These are phyloP conservation scores for Geotrichum phurueaensis DNA, from an alignment of 1,139 yeast genomes.

Conservation along the genomic window DNA sequence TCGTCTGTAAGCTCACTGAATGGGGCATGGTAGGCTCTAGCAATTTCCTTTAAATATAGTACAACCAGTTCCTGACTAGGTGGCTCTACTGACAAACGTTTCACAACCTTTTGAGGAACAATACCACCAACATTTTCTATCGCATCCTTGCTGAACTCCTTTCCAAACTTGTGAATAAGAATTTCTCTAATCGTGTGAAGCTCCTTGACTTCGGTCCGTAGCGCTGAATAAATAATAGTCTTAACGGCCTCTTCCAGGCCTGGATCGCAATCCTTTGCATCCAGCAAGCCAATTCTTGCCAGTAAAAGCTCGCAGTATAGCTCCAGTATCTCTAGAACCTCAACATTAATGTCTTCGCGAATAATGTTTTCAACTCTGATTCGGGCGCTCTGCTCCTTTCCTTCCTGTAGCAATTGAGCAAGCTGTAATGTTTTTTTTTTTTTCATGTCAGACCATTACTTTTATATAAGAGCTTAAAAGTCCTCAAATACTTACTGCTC, in stretches of 20 bases:
- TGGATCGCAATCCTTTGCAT: slow-evolving; percentile 48
- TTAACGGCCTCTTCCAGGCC: slow-evolving; percentile 70
- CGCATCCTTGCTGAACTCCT: slow-evolving; percentile 56
- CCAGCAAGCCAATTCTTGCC: slow-evolving; percentile 62
- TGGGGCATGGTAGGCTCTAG: slow-evolving; percentile 71
- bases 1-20: slow-evolving; percentile 52
- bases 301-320: slow-evolving; percentile 76
- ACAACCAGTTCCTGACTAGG: slow-evolving; percentile 63
- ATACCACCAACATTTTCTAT: slow-evolving; percentile 49
- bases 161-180: slow-evolving; percentile 58
- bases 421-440: slow-evolving; percentile 29
- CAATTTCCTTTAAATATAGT: slow-evolving; percentile 72
- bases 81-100: slow-evolving; percentile 59
- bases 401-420: slow-evolving; percentile 64
- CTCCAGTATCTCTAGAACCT: slow-evolving; percentile 72
- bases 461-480: background rate
- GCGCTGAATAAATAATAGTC: slow-evolving; percentile 63
- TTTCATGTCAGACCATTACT: background rate
- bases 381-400: slow-evolving; percentile 77
- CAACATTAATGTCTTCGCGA: slow-evolving; percentile 77
- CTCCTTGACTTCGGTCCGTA: slow-evolving; percentile 74
- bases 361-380: slow-evolving; percentile 83
- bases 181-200: slow-evolving; percentile 55
- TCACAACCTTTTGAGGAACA: slow-evolving; percentile 61
- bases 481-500: slow-evolving; percentile 38